Percentiles rank a stretch among this genome's conserved stretches.
Evolutionary conservation across 768 basidiomycete species (phyloP).

Genomic region (Tylopilus rubrobrunneus): DNA sequence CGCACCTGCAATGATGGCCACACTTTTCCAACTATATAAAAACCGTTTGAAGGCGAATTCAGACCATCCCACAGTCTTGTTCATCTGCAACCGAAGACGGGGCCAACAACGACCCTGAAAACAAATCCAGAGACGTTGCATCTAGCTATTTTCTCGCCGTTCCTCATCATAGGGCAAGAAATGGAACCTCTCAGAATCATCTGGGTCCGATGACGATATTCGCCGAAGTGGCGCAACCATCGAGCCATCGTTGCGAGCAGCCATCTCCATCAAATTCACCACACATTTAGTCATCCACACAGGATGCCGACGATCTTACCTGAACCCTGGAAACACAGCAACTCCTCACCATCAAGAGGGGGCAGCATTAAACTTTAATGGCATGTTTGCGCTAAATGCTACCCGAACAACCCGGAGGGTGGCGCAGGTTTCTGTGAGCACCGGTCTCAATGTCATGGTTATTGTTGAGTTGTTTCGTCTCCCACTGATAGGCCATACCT

Average conservation of each 20-base stretch:
- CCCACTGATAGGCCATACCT: too few species aligned
- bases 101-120: background rate
- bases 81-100: background rate
- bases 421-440: background rate
- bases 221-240: background rate
- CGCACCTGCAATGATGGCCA: conserved; percentile 91
- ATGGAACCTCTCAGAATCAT: conserved; percentile 12
- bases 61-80: conserved; percentile 3
- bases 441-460: background rate
- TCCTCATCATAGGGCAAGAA: conserved; percentile 1
- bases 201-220: background rate
- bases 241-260: background rate
- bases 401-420: background rate
- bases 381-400: background rate
- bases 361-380: conserved; percentile 4
- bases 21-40: conserved; percentile 73
- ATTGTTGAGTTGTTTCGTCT: background rate
- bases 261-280: background rate
- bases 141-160: background rate
- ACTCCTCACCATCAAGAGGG: conserved; percentile 3
- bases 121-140: background rate
- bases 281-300: background rate
- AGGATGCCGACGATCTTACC: background rate
- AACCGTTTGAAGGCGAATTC: conserved; percentile 71
- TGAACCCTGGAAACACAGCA: background rate